Percentiles rank a stretch among this genome's conserved stretches.
These are phyloP conservation scores for Lentinula sp. DNA, from an alignment of 768 basidiomycete genomes.

Conservation along the genomic window DNA sequence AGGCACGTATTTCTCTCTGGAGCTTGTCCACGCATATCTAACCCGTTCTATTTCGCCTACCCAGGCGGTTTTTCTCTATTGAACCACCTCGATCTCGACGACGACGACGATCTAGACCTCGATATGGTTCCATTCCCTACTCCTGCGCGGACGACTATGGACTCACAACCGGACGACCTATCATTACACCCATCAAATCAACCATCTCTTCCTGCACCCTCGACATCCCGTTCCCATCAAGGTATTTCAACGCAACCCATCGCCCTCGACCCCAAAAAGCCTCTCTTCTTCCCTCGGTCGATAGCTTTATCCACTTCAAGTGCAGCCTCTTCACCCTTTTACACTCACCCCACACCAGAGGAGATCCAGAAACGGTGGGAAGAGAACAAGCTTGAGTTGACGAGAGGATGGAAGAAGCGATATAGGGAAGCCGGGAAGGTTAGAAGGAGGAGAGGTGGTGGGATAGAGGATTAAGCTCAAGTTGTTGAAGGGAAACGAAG, in stretches of 20 bases:
- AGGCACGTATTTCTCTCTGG: constrained; percentile 29
- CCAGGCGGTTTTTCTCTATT: constrained; percentile 71
- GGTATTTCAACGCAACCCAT: constrained; percentile 23
- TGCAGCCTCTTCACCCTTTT: constrained; percentile 1
- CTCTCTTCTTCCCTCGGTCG: constrained; percentile 58
- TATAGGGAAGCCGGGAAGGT: constrained; percentile 72
- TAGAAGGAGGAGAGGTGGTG: constrained; percentile 45
- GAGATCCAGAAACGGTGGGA: constrained; percentile 70
- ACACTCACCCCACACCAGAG: constrained; percentile 36
- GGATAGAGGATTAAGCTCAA: constrained; percentile 20
- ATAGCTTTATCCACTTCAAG: constrained; percentile 5
- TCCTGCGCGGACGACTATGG: constrained; percentile 13
- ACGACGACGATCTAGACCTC: constrained; percentile 47
- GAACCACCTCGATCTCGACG: constrained; percentile 66
- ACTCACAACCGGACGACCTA: constrained; percentile 3
- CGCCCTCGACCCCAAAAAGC: constrained; percentile 44
- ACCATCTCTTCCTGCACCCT: not conserved
- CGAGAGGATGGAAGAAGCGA: constrained; percentile 71
- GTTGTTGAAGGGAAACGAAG: constrained; percentile 10
- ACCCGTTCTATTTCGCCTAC: not conserved
- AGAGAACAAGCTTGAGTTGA: constrained; percentile 57
- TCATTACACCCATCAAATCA: constrained; percentile 4
- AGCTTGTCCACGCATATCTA: not conserved
- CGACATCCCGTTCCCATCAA: constrained; percentile 5
- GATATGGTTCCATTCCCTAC: constrained; percentile 9